Base-by-base conservation (phyloP, 129 eudicot genomes). In the Glebionis coronaria region DNA sequence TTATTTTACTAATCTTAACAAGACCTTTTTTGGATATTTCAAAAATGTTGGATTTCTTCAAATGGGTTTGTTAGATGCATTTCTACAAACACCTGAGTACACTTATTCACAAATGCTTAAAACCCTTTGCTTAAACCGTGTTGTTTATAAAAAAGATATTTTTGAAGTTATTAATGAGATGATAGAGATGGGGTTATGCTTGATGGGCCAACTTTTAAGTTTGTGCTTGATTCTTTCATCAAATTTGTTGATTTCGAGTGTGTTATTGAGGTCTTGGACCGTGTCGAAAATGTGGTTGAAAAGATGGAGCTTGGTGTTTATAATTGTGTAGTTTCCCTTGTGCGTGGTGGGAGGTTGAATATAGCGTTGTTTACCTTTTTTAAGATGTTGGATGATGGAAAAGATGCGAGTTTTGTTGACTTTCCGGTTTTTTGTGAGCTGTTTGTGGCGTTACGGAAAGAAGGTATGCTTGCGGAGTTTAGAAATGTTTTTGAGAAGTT, bases 161-260 rank as follows among this genome's bases (percentile, higher is more conserved):
- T 56, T 80, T 29, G 61, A 76, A 23, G 45, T 91, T 58, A 69
- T 91, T 23, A 63, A 60, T 4, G 75, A 79, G 52, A 88, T 91
- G 95, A 76, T 55, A 73, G 55, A 23, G 87, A 91, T 12, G 91
- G 84, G 10, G 65, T 91, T 49, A 71, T 50, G 54, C 88, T 88
- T 28, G 91, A 88, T 78, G 80, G 95, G 2, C 28, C 69, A 35
- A 85, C 89, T 15, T 82, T 80, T 55, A 86, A 86, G 53, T 65
- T 78, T 59, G 74, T 92, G 9, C 84, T 92, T 45, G 96, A 92
- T 76, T 73, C 91, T 13, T 86, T 88, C 52, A 80, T 86, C 45
- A 71, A 72, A 49, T 81, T 79, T 11, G 88, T 91, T 52, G 72
- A 79, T 57, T 82, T 77, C 11, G 83, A 80, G 78, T 79, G 80